These are phyloP conservation scores for Camelina sativa DNA, from an alignment of 345 rosid genomes.

Conservation along the genomic window DNA sequence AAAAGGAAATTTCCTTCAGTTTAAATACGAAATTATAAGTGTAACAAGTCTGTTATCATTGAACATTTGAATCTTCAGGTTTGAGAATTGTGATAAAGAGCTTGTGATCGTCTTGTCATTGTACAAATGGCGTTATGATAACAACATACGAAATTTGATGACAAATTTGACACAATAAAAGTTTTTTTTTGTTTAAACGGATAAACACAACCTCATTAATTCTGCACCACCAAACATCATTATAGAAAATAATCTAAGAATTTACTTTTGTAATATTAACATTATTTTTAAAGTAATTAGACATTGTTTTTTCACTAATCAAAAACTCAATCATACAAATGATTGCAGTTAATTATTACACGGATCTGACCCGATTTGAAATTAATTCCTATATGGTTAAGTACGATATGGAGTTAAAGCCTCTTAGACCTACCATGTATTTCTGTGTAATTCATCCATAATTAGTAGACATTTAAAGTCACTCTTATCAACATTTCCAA, in stretches of 20 bases:
- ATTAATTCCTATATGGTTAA: slow-evolving; percentile 1
- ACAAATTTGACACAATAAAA: not conserved
- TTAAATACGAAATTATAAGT: not conserved
- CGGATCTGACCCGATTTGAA: slow-evolving; percentile 12
- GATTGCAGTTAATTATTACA: not conserved
- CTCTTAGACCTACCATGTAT: slow-evolving; percentile 27
- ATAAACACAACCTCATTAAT: not conserved
- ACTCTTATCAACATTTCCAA: slow-evolving; percentile 13
- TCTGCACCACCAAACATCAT: not conserved
- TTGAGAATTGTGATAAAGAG: not conserved
- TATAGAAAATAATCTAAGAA: no score
- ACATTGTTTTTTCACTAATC: not conserved
- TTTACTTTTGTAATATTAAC: no score
- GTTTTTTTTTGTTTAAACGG: not conserved
- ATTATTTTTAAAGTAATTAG: no score
- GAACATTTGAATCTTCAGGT: not conserved
- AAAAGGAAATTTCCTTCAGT: not conserved
- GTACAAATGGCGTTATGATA: not conserved
- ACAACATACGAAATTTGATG: not conserved
- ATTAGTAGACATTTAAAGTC: slow-evolving; percentile 8
- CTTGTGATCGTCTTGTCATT: not conserved
- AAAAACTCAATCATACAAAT: slow-evolving; percentile 14
- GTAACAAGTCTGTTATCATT: not conserved
- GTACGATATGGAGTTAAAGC: slow-evolving; percentile 28
- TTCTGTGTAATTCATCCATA: slow-evolving; percentile 11